A percentile compares a stretch with the other conserved stretches of the same genome.
Conservation (phyloP, 2,329 filamentous ascomycete species). For the Colletotrichum orbiculare region DNA sequence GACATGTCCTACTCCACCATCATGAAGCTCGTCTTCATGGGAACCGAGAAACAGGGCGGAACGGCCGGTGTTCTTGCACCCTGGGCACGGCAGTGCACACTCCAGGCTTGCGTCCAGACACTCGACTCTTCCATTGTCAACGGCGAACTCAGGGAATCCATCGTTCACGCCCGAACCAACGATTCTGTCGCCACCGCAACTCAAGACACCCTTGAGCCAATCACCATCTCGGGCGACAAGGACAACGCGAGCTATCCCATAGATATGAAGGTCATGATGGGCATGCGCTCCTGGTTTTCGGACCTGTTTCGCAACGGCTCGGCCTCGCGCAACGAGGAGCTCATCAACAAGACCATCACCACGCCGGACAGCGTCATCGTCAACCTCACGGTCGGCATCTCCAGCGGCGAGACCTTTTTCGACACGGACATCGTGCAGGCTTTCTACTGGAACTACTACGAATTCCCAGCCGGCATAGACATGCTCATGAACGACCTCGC, state of each 20-base stretch:
- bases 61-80: slow-evolving; percentile 40
- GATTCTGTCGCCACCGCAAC: slow-evolving; percentile 40
- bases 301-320: slow-evolving; percentile 44
- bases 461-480: slow-evolving; percentile 47
- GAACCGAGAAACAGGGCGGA: slow-evolving; percentile 43
- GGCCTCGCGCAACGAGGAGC: slow-evolving; percentile 41
- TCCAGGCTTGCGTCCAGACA: slow-evolving; percentile 46
- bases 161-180: slow-evolving; percentile 39
- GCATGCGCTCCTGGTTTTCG: slow-evolving; percentile 47
- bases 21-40: slow-evolving; percentile 48
- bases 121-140: slow-evolving; percentile 41
- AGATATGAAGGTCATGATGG: slow-evolving; percentile 43
- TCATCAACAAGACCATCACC: slow-evolving; percentile 43
- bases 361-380: slow-evolving; percentile 42
- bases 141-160: slow-evolving; percentile 43
- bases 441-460: slow-evolving; percentile 54
- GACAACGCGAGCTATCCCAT: slow-evolving; percentile 40
- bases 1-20: slow-evolving; percentile 46
- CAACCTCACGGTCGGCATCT: slow-evolving; percentile 47
- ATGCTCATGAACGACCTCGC: slow-evolving; percentile 49
- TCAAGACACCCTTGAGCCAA: slow-evolving; percentile 30
- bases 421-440: slow-evolving; percentile 51
- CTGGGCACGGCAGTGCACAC: slow-evolving; percentile 46
- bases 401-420: slow-evolving; percentile 46
- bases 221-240: slow-evolving; percentile 37